Evolutionary conservation across 768 basidiomycete genomes (phyloP), one percentile per base, ranked within the genome.

Genomic region (Termitomyces heimii): DNA sequence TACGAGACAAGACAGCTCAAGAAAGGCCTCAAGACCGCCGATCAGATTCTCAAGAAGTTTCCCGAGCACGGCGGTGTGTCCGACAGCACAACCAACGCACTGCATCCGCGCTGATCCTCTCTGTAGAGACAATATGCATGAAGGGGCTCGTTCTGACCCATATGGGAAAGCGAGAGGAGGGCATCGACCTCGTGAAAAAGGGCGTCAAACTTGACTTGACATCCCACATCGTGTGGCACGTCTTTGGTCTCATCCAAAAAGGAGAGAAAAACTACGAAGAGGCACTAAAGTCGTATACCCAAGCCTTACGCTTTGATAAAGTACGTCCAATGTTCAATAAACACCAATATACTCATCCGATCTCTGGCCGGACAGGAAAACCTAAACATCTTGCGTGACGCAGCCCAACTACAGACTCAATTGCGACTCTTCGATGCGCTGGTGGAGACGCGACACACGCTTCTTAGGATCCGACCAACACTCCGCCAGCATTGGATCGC

Each of bases 221-320:
- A 32, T 94, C 92, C 20, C 94, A 98, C 66, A 98, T 99, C 67
- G 89, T 88, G 68, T 98, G 97, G 95, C 97, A 99, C 72, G 96
- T 98, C 62, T 90, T 93, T 68, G 97, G 94, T 28, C 87, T 99
- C 65, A 85, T 97, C 22, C 90, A 94, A 70, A 93, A 96, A 70
- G 88, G 88, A 9, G 91, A 97, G 69, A 94, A 90, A 72, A 93
- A 96, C 67, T 98, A 93, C 65, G 92, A 92, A 62, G 94, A 95
- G 66, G 94, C 97, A 0, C 78, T 93, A 65, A 91, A 94, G 66
- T 94, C 94, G 26, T 98, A 98, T 71, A 84, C 81, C 2, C 89
- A 92, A 74, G 96, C 95, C 2, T 75, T 95, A 62, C 81, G 82
- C 59, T 91, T 90, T 65, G 97, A 98, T 75, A 88, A 88, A 75